Conservation (phyloP, 495 filamentous ascomycete species). For the Cetradonia linearis region DNA sequence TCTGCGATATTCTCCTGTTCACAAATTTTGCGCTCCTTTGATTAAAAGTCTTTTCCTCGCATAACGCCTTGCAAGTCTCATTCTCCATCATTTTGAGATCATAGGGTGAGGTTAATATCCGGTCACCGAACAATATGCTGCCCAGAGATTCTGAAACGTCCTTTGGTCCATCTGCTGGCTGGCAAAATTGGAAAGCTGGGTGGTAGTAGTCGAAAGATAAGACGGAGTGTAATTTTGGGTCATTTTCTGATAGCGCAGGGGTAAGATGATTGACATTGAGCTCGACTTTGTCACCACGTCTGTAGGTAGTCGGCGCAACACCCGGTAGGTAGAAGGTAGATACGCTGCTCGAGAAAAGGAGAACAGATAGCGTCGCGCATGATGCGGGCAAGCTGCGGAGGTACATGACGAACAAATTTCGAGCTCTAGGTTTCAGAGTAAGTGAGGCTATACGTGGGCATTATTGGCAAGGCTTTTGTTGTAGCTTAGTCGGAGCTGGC, state of each 20-base stretch:
- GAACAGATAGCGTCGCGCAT: constrained; percentile 6
- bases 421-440: background rate
- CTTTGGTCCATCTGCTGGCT: constrained; percentile 57
- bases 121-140: constrained; percentile 92
- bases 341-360: constrained; percentile 41
- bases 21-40: constrained; percentile 63
- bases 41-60: constrained; percentile 54
- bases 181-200: constrained; percentile 74
- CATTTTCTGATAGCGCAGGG: constrained; percentile 61
- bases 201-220: constrained; percentile 95
- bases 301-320: constrained; percentile 88
- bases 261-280: constrained; percentile 89
- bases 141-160: constrained; percentile 79
- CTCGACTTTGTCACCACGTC: constrained; percentile 62
- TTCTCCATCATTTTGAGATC: constrained; percentile 91
- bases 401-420: background rate
- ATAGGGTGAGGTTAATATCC: constrained; percentile 85
- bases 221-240: constrained; percentile 77
- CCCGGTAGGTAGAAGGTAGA: constrained; percentile 91
- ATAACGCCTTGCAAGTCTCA: constrained; percentile 75
- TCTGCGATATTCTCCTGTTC: constrained; percentile 67
- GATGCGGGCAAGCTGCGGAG: background rate
- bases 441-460: background rate
- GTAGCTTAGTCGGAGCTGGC: background rate
- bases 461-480: background rate